Evolutionary conservation across 305 asterid species (phyloP), one percentile per base, ranked within the genome.

Genomic region (Solanum hybrid): DNA sequence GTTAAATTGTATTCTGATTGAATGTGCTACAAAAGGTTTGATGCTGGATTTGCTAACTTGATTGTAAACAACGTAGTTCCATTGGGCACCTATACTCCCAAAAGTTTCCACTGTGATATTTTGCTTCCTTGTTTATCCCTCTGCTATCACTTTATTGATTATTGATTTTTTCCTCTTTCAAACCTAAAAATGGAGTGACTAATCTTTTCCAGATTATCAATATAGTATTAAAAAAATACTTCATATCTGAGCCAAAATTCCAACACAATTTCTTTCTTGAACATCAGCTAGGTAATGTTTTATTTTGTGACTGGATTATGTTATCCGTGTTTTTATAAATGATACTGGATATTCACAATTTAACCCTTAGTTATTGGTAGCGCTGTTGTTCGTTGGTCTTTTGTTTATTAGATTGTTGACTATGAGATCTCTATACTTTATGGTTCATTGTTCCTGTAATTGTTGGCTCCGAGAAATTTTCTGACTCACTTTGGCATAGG

Each of bases 401-500:
- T 32, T 56, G 46, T 85, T 56, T 29, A 29, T 10, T 22, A 17
- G 32, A 56, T 34, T 85, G 76, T 56, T 85, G 88, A 34, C 46
- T 85, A 82, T 82, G 71, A 12, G 38, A 82, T 82, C 38, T 46
- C 35, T 29, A 10, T 29, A 17, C 29, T 11, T 32, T 85, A 27
- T 56, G 46, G 32, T 32, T 85, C 46, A 32, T 11, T 85, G 13
- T 56, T 32, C 42, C 46, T 85, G 76, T 60, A 31, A 32, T 56
- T 2, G 6, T 85, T 56, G 76, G 31, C 88, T 85, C 40, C 3
- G 31, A 85, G 32, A 56, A 32, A 5, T 85, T 85, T 40, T 60
- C 87, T 78, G 37, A 78, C 87, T 88, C 66, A 78, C 87, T 88
- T 46, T 77, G 73, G 87, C 56, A 10, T 90, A 97, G 98, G 99